Conservation (phyloP, 805 yeast species). For the Ogataea minuta region DNA sequence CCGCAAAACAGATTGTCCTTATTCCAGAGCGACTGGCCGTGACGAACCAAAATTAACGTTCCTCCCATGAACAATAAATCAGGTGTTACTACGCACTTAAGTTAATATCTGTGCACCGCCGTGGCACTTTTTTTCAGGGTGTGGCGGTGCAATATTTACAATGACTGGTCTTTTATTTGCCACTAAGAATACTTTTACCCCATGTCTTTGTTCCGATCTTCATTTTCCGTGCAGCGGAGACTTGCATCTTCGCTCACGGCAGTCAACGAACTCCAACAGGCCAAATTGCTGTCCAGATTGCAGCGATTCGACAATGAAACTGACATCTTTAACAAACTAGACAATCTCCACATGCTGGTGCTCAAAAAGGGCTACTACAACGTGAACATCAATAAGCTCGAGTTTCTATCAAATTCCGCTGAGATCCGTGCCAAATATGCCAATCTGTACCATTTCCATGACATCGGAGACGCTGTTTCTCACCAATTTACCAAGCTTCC, state of each 20-base stretch:
- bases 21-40: constrained; percentile 82
- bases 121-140: constrained; percentile 2
- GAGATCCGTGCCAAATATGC: constrained; percentile 24
- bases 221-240: constrained; percentile 15
- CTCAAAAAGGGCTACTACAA: constrained; percentile 35
- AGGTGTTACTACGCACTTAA: neutral
- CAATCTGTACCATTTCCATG: constrained; percentile 30
- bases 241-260: constrained; percentile 29
- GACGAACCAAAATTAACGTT: constrained; percentile 60
- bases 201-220: constrained; percentile 1
- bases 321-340: constrained; percentile 31
- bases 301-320: constrained; percentile 29
- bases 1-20: constrained; percentile 77
- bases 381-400: constrained; percentile 29
- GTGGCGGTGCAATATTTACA: constrained; percentile 4
- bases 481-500: constrained; percentile 25
- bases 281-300: constrained; percentile 28
- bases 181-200: constrained; percentile 3
- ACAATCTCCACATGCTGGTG: constrained; percentile 30
- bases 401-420: constrained; percentile 29
- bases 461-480: constrained; percentile 27
- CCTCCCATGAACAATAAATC: constrained; percentile 19
- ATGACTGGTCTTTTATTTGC: constrained; percentile 5
- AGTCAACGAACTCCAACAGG: constrained; percentile 30
- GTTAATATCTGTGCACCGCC: too few species aligned